These are phyloP conservation scores for Boletus mariae DNA, from an alignment of 1,284 basidiomycete species.

Conservation along the genomic window DNA sequence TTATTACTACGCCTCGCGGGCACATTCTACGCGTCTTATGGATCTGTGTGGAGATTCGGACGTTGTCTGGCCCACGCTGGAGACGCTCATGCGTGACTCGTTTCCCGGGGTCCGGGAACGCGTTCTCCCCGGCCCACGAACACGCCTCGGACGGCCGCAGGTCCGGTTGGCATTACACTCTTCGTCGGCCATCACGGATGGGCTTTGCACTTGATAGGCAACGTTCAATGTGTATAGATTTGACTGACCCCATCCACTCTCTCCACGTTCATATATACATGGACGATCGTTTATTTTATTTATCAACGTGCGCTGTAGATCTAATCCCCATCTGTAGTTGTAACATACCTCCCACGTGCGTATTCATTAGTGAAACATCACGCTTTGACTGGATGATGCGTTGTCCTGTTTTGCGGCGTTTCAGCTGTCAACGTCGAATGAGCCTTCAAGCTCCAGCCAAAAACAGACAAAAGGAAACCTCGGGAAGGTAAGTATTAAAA, in stretches of 20 bases:
- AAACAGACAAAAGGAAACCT: not conserved
- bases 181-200: constrained; percentile 11
- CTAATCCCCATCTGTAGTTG: constrained; percentile 6
- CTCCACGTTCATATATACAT: constrained; percentile 2
- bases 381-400: not conserved
- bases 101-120: constrained; percentile 17
- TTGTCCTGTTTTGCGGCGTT: not conserved
- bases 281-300: constrained; percentile 15
- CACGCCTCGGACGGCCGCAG: constrained; percentile 19
- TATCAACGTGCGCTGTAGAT: constrained; percentile 22
- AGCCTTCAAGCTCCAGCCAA: not conserved
- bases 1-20: constrained; percentile 59
- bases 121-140: constrained; percentile 5
- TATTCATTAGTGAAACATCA: not conserved
- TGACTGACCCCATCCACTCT: constrained; percentile 7
- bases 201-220: constrained; percentile 16
- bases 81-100: constrained; percentile 18
- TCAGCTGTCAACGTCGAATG: not conserved
- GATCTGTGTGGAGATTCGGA: constrained; percentile 27
- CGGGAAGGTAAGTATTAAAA: not conserved
- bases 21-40: constrained; percentile 28
- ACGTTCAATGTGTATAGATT: not conserved
- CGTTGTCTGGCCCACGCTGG: constrained; percentile 22
- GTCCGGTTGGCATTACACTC: constrained; percentile 15
- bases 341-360: constrained; percentile 12